Conservation (phyloP, 139 green algal genomes). For the Chlorella sp. region DNA sequence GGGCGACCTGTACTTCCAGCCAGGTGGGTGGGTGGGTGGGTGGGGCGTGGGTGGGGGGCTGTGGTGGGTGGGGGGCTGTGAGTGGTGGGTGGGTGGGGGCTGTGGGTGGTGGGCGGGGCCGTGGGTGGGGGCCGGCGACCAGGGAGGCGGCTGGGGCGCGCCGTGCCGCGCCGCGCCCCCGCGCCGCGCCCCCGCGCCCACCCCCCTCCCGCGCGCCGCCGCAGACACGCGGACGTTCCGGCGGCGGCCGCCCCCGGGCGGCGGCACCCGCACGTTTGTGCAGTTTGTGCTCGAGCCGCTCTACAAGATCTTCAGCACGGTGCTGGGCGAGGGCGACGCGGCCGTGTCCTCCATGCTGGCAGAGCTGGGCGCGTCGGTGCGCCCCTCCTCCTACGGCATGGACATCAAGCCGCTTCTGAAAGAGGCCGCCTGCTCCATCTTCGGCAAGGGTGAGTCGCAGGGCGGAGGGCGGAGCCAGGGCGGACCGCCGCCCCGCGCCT, state of each 20-base stretch:
- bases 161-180: not conserved
- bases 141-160: too few relatives aligned
- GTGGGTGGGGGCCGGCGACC: too few relatives aligned
- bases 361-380: constrained; percentile 87
- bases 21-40: not conserved
- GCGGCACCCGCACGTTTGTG: constrained; percentile 88
- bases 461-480: too few relatives aligned
- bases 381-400: constrained; percentile 64
- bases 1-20: constrained; percentile 21
- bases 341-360: constrained; percentile 61
- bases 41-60: too few relatives aligned
- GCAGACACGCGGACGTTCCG: constrained; percentile 78
- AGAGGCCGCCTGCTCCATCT: constrained; percentile 68
- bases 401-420: constrained; percentile 95
- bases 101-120: too few relatives aligned
- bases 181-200: not conserved
- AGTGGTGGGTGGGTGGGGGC: too few relatives aligned
- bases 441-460: too few relatives aligned
- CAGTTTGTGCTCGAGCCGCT: constrained; percentile 96
- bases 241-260: constrained; percentile 56
- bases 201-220: not conserved
- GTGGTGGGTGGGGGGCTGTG: too few relatives aligned
- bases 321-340: constrained; percentile 60
- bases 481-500: too few relatives aligned
- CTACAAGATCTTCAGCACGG: constrained; percentile 88